Evolutionary conservation across 352 stramenopile genomes (phyloP), one percentile per base, ranked within the genome.

Genomic region (Pythium aristosporum): DNA sequence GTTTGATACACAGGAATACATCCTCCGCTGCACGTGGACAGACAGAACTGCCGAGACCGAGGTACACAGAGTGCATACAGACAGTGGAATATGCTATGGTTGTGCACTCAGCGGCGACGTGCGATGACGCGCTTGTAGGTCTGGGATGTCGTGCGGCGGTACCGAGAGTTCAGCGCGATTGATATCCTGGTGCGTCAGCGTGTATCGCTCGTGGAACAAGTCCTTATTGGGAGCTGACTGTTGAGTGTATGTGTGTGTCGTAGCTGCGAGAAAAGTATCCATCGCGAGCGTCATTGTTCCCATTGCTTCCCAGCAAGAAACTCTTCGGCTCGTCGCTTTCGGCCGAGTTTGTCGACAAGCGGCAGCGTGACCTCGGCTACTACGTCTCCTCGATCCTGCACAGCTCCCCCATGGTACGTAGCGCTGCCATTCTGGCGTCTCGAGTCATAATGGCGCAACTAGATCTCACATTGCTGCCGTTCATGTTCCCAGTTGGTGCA

Each of bases 381-480:
- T 95, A 95, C 71, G 80, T 95, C 55, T 88, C 87, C 51, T 89
- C 87, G 15, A 88, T 95, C 61, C 70, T 95, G n/a, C 80, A 90
- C 61, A 86, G 82, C 52, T 91, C 71, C 42, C 87, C 87, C 2
- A 49, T 89, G 70, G 85, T 94, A 72, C 44, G 71, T 52, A n/a
- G 28, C 3, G 18, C 18, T 48, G 1, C 37, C 3, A 37, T 20
- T 8, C n/a, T 7, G 23, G 15, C 5, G 32, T 55, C 7, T 23
- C 20, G 15, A 42, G 10, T 42, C 11, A 16, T 42, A 16, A 3
- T 48, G 18, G 42, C 15, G 25, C 25, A 30, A 30, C 25, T 30
- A 30, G 41, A 25, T 50, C 44, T 50, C n/a, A 30, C 21, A 3
- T 5, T 50, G 20, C 10, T 30, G 8, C 8, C n/a, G 16, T 50